Evolutionary conservation across 495 filamentous ascomycete genomes (phyloP), one percentile per base, ranked within the genome.

Genomic region (Tetracladium marchalianum): DNA sequence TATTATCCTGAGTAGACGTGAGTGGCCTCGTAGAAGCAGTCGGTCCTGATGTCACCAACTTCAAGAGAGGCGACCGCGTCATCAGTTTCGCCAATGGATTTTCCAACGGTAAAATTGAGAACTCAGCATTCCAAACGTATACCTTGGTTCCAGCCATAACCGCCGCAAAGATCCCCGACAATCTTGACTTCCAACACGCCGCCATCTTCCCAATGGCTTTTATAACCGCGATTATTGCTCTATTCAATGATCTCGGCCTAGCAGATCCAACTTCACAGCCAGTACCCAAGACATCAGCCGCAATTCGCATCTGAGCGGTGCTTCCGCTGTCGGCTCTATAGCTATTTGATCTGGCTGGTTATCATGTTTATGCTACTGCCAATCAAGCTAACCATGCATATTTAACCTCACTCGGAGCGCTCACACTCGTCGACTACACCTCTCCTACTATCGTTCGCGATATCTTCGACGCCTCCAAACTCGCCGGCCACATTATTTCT

Each of bases 311-410:
- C 17, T 60, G 57, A 54, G 54, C 15, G 53, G 52, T 5, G 41
- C 52, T 1, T 51, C 54, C 12, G 51, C 50, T 16, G 42, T 60
- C 1, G 57, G 57, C 4, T 15, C 33, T 13, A 53, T 50, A 35
- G 50, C 51, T 4, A 49, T 56, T 24, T 54, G 57, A 35, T 24
- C 49, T 51, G 7, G 54, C 57, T 1, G 57, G 57, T 1, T 60
- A 55, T 41, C 69, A 75, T 11, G 80, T 84, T 2, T 58, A 81
- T 39, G 62, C 72, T 0, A 80, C 77, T 0, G 64, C 74, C 0
- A 73, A 69, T 1, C 58, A 62, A 1, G 66, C 66, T 50, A 84
- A 84, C 56, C 69, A 73, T 33, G 68, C 68, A 0, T 70, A 68
- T 43, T 58, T 75, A 33, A 70, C 67, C 50, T 51, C 43, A 1